These are phyloP conservation scores for Geotrichum klebahnii DNA, from an alignment of 1,139 yeast genomes.

Conservation along the genomic window DNA sequence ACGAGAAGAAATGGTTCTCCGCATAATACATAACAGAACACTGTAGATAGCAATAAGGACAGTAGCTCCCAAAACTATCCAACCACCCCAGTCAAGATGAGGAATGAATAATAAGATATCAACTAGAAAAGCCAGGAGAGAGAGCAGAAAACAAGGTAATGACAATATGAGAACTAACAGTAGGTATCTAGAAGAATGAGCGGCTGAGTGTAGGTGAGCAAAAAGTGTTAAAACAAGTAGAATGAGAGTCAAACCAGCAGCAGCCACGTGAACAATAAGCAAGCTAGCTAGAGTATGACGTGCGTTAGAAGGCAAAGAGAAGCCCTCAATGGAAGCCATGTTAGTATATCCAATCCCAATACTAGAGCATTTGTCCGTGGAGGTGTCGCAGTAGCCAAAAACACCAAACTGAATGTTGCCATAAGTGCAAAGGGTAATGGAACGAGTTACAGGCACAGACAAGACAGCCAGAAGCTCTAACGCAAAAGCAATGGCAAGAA, in stretches of 20 bases:
- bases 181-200: conserved; percentile 39
- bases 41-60: conserved; percentile 44
- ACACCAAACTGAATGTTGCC: conserved; percentile 68
- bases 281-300: conserved; percentile 65
- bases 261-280: conserved; percentile 75
- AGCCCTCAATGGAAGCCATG: conserved; percentile 40
- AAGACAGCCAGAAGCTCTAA: conserved; percentile 53
- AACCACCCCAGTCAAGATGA: conserved; percentile 52
- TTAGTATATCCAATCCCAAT: conserved; percentile 49
- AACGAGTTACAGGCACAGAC: conserved; percentile 60
- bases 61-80: conserved; percentile 49
- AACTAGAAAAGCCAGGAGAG: conserved; percentile 51
- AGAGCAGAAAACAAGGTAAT: conserved; percentile 47
- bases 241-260: conserved; percentile 67
- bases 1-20: conserved; percentile 51
- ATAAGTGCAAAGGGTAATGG: conserved; percentile 49
- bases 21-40: conserved; percentile 47
- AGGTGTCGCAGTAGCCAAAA: conserved; percentile 67
- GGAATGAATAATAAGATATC: conserved; percentile 54
- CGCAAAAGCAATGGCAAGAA: conserved; percentile 49
- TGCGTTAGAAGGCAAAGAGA: conserved; percentile 54
- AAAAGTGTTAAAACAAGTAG: conserved; percentile 42
- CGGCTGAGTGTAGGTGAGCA: conserved; percentile 43
- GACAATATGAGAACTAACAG: conserved; percentile 43
- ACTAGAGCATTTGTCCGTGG: conserved; percentile 47